phyloP scores from a whole-genome alignment of 139 green algal species.

The Spirogloea muscicola region DNA sequence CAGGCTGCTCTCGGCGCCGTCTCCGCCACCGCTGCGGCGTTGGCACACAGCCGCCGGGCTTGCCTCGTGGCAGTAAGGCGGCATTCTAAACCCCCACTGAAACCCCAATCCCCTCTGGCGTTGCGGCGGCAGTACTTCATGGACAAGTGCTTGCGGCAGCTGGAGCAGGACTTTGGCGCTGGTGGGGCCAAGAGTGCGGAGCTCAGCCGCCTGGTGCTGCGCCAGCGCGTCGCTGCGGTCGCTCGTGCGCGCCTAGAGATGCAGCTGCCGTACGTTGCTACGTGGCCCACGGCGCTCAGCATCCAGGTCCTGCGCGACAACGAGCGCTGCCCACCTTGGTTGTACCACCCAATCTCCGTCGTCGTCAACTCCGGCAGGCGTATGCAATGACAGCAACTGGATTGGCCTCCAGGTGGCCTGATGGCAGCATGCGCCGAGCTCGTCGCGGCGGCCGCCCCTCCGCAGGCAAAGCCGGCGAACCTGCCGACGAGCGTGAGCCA shows the following conservation, averaged over 20 bases:
- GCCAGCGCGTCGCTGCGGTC: neutral
- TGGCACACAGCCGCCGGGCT: neutral
- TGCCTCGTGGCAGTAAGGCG: neutral
- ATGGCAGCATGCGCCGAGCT: neutral
- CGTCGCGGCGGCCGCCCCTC: neutral
- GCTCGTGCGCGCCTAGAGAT: constrained; percentile 8
- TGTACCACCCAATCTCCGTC: no score
- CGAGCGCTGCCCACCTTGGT: no score
- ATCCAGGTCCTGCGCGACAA: constrained; percentile 34
- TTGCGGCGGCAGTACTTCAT: constrained; percentile 35
- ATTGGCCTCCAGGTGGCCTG: neutral
- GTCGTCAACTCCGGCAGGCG: neutral
- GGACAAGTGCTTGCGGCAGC: constrained; percentile 12
- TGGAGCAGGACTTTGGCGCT: neutral
- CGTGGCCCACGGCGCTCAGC: constrained; percentile 30
- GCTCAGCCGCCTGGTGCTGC: neutral
- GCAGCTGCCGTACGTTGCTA: constrained; percentile 21
- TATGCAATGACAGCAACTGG: neutral
- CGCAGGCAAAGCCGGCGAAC: constrained; percentile 18
- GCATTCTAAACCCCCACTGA: neutral
- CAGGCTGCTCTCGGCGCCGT: neutral
- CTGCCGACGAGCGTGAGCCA: neutral
- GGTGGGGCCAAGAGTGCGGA: no score
- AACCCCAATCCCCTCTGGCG: neutral
- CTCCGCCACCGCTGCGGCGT: neutral